Evolutionary conservation across 306 rosid species (phyloP), one percentile per base, ranked within the genome.

Genomic region (Arachis stenosperma): DNA sequence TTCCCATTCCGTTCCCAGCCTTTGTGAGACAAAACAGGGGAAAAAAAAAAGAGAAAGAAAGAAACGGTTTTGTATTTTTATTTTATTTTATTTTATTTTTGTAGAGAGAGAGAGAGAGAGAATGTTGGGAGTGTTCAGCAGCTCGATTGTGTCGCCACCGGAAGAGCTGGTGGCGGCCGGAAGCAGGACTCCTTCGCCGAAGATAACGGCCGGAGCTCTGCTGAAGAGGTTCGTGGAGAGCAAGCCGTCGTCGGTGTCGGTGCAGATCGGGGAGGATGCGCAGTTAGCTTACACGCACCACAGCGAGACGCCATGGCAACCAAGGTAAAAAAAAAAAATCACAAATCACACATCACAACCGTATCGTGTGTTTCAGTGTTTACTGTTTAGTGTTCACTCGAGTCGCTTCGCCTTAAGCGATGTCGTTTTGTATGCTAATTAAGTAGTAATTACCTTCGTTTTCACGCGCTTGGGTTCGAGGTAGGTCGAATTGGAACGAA

Each of bases 111-210:
- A 40, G 47, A 12, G 43, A 75, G 53, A 69, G 57, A 75, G 50
- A 62, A 94, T 95, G 99, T 79, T 91, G 83, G 99, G 96, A 6
- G 86, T 95, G 3, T 95, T 95, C 82, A 90, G 98, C 79, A 79
- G 93, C 81, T 81, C 92, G 6, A 81, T 95, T 11, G 80, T 95
- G 47, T 86, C 96, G 1, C 96, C 98, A 8, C 98, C 98, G n/a
- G 99, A 91, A 4, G 98, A 95, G 84, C 73, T 95, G 11, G 96
- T 95, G 4, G 98, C 96, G 13, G 99, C 98, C 71, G 98, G 98
- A 0, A 75, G 98, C 79, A 72, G 99, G 8, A 95, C 99, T 2
- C 99, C 99, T 50, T 95, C 99, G 0, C 98, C 99, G 2, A 95
- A 95, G 83, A 88, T 39, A 39, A 77, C 83, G 2, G 75, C 97